Base-by-base conservation (phyloP, 257 asterid species). In the Nicotiana noctiflora region DNA sequence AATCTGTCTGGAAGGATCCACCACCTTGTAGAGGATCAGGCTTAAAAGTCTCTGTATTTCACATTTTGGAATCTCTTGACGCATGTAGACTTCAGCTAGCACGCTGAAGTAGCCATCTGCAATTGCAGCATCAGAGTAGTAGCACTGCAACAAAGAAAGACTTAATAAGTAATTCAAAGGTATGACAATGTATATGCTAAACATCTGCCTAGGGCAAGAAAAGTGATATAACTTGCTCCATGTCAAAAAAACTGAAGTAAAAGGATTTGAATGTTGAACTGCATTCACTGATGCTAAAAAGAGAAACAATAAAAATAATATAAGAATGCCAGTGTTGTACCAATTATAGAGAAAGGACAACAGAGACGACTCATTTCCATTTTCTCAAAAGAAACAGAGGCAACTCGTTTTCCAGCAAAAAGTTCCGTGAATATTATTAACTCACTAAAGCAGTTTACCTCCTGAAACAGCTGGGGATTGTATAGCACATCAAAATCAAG, bases 21-120 rank as follows among this genome's bases (percentile, higher is more conserved):
- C 99, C 88, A 96, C 99, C 90, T 96, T 96, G 91, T 96, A 96
- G 59, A 94, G 99, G 88, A 96, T 96, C 68, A 96, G 87, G 89
- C 99, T 96, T 83, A 96, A 84, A 9, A 96, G 90, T 80, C 99
- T 93, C 87, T 96, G 99, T 76, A 94, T 94, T 89, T 96, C 99
- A 85, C 99, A 96, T 91, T 92, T 93, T 75, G 99, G 98, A 84
- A 94, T 91, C 92, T 94, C 98, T 81, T 92, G 98, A 49, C 98
- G 98, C 99, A 96, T 96, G 92, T 96, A 96, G 61, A 96, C 99
- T 90, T 96, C 99, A 76, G 99, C 99, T 85, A 96, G 89, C 84
- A 96, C 99, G 75, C 99, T 94, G 87, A 96, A 96, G 92, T 96
- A 96, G 79, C 99, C 99, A 90, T 96, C 98, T 63, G 98, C 99